A percentile compares a stretch with the other conserved stretches of the same genome.
These are phyloP conservation scores for Russula vinacea DNA, from an alignment of 768 basidiomycete genomes.

Conservation along the genomic window DNA sequence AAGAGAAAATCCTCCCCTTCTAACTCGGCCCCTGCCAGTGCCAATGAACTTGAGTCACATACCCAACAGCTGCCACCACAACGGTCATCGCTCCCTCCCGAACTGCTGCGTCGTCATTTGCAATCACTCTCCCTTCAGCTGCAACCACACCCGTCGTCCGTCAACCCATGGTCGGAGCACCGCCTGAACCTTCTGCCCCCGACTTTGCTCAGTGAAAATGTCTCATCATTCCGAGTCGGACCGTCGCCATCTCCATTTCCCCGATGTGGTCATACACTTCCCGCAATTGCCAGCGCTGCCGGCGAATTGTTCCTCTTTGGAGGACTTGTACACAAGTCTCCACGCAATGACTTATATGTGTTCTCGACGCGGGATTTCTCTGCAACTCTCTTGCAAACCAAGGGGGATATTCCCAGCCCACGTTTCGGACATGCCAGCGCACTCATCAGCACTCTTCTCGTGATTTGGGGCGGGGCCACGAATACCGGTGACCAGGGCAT, in stretches of 20 bases:
- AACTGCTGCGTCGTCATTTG: too few species aligned
- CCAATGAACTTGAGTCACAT: too few species aligned
- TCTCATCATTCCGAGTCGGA: background rate
- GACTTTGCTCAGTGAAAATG: background rate
- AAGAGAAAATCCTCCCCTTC: too few species aligned
- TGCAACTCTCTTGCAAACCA: constrained; percentile 79
- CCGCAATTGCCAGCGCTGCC: constrained; percentile 62
- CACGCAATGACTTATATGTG: constrained; percentile 89
- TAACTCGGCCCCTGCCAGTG: too few species aligned
- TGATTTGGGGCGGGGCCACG: constrained; percentile 93
- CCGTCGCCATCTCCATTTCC: constrained; percentile 82
- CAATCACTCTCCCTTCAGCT: too few species aligned
- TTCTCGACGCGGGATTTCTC: constrained; percentile 76
- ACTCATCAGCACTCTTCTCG: constrained; percentile 89
- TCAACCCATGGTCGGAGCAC: background rate
- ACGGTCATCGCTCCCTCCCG: too few species aligned
- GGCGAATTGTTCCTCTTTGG: constrained; percentile 97
- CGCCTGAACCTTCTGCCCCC: background rate
- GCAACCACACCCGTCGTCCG: too few species aligned
- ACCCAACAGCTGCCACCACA: too few species aligned
- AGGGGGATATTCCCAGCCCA: constrained; percentile 81
- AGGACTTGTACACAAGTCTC: constrained; percentile 85
- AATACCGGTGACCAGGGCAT: constrained; percentile 65
- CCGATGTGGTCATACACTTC: constrained; percentile 91
- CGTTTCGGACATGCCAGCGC: constrained; percentile 90